Base-by-base conservation (phyloP, 495 filamentous ascomycete genomes). In the Neurospora tetrasperma region DNA sequence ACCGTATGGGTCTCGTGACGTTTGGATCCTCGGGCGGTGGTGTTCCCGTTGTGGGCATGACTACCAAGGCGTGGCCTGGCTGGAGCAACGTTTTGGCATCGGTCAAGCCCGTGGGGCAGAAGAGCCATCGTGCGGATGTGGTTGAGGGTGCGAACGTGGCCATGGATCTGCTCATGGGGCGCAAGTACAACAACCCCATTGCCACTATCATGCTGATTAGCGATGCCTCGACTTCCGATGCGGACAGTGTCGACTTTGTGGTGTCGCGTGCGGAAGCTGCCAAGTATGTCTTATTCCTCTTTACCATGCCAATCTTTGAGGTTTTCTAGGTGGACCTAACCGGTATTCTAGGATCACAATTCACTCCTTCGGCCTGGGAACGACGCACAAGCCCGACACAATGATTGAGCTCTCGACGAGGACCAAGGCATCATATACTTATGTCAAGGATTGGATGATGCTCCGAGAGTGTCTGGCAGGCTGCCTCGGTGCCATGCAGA, bases 371-470 rank as follows among this genome's bases (percentile, higher is more conserved):
- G 96, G 96, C 59, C 88, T 99, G 43, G 96, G 96, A 38, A 88
- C 97, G 82, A 98, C 96, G 0, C 96, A 99, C 82, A 99, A 99
- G 81, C 96, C 96, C 7, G 96, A 98, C 79, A 98, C 94, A 0
- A 96, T 99, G 93, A 97, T 99, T 70, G 96, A 98, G 78, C 83
- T 99, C 4, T 98, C 96, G 7, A 94, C 93, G 40, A 88, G 95
- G 70, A 99, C 96, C 8, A 99, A 98, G 82, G 96, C 94, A 5
- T 94, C 93, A 20, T 99, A 98, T 77, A 94, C 94, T 6, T 99
- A 98, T 78, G 94, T 98, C 77, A 98, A 98, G 81, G 96, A 99
- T 80, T 99, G 96, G 96, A 99, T 98, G 96, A 98, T 98, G 94
- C 87, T 99, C 42, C 90, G 96, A 23, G 96, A 99, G 81, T 99